phyloP scores from a whole-genome alignment of 2,329 filamentous ascomycete species.

The Teratosphaeriaceae sp. region DNA sequence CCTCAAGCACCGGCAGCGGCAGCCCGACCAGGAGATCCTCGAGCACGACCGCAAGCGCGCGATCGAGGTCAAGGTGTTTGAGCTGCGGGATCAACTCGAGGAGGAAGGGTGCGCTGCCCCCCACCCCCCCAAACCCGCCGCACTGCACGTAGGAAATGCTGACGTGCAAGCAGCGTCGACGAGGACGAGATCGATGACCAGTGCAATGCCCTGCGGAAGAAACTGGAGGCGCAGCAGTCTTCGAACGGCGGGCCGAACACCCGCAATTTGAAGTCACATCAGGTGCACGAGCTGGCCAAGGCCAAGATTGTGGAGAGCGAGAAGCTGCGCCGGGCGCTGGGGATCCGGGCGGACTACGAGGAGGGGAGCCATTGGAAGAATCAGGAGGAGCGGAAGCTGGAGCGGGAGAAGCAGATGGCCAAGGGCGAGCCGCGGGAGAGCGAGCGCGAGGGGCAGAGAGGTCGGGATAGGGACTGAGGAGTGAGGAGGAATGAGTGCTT shows the following conservation, averaged over 20 bases:
- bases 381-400: conserved; percentile 60
- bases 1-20: conserved; percentile 67
- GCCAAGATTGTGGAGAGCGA: conserved; percentile 97
- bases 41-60: conserved; percentile 89
- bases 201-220: conserved; percentile 60
- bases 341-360: conserved; percentile 78
- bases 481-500: background rate
- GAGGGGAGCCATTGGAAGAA: conserved; percentile 81
- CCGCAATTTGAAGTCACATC: conserved; percentile 73
- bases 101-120: conserved; percentile 63
- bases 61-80: conserved; percentile 89
- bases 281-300: conserved; percentile 92
- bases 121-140: background rate
- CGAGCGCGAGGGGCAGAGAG: background rate
- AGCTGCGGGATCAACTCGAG: conserved; percentile 83
- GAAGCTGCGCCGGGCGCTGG: conserved; percentile 74
- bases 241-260: conserved; percentile 35
- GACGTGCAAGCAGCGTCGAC: conserved; percentile 50
- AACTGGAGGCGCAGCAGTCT: conserved; percentile 45
- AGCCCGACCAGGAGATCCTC: conserved; percentile 86
- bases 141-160: background rate
- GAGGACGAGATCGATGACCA: conserved; percentile 86
- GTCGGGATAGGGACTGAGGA: conserved; percentile 5
- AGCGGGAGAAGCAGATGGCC: conserved; percentile 17
- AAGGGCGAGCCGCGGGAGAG: conserved; percentile 5